phyloP scores from a whole-genome alignment of 331 rosid species.

The Dryas integrifolia region DNA sequence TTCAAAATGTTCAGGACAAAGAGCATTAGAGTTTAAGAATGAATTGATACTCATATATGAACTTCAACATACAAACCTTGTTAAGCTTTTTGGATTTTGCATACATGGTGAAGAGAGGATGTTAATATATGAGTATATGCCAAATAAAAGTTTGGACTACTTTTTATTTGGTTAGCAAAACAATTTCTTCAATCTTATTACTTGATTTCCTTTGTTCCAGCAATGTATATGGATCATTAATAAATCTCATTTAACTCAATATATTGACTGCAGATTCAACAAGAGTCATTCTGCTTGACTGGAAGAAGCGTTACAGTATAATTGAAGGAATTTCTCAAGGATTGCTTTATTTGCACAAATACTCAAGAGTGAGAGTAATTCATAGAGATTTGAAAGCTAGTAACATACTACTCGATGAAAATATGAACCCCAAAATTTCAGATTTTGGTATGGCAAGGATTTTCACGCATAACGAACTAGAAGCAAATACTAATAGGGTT shows the following conservation, averaged over 20 bases:
- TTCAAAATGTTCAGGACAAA: background rate
- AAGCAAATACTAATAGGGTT: background rate
- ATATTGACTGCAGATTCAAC: background rate
- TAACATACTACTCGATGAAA: background rate
- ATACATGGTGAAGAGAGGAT: no score
- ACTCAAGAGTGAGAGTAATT: background rate
- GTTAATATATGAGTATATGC: background rate
- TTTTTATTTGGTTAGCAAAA: slow-evolving; percentile 3
- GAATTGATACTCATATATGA: no score
- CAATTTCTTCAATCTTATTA: no score
- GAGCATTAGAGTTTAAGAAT: no score
- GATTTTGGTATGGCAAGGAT: slow-evolving; percentile 13
- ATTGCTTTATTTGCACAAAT: slow-evolving; percentile 2
- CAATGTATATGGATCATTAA: no score
- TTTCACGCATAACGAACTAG: background rate
- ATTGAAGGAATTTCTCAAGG: background rate
- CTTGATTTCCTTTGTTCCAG: no score
- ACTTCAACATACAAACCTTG: no score
- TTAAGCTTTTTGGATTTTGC: no score
- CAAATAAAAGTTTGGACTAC: slow-evolving; percentile 13
- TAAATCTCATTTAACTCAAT: no score
- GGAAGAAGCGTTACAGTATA: background rate
- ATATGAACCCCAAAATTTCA: slow-evolving; percentile 7
- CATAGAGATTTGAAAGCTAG: slow-evolving; percentile 1
- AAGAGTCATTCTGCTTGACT: background rate